These are phyloP conservation scores for Geosiphon pyriformis DNA, from an alignment of 192 early-diverging fungal genomes.

Conservation along the genomic window DNA sequence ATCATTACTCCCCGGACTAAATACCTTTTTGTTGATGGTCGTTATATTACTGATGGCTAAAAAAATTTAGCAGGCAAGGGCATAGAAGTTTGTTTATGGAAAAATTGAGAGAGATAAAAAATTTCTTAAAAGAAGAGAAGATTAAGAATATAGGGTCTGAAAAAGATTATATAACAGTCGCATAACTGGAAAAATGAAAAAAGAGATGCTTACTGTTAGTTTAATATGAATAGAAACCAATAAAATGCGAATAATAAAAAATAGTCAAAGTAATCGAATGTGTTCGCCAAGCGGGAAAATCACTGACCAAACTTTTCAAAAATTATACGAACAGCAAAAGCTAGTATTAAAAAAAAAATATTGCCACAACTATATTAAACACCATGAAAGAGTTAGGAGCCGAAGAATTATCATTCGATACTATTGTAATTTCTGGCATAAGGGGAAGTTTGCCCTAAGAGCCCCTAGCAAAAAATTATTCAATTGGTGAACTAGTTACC, in stretches of 20 bases:
- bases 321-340: background rate
- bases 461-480: constrained; percentile 1
- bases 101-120: constrained; percentile 8
- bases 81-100: constrained; percentile 2
- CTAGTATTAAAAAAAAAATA: background rate
- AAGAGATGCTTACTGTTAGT: background rate
- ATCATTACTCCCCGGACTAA: background rate
- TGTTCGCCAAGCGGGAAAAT: background rate
- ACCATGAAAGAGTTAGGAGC: background rate
- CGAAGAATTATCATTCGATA: constrained; percentile 1
- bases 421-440: constrained; percentile 1
- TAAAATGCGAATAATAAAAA: constrained; percentile 1
- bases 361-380: background rate
- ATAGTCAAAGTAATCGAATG: background rate
- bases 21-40: constrained; percentile 8
- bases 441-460: background rate
- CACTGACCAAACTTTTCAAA: constrained; percentile 5
- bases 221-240: constrained; percentile 1
- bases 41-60: constrained; percentile 5
- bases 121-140: constrained; percentile 1
- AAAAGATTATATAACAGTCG: constrained; percentile 12
- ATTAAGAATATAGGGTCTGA: background rate
- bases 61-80: background rate
- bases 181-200: constrained; percentile 7
- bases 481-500: constrained; percentile 1